Conservation (phyloP, 805 yeast genomes). For the Spathaspora gorwiae region DNA sequence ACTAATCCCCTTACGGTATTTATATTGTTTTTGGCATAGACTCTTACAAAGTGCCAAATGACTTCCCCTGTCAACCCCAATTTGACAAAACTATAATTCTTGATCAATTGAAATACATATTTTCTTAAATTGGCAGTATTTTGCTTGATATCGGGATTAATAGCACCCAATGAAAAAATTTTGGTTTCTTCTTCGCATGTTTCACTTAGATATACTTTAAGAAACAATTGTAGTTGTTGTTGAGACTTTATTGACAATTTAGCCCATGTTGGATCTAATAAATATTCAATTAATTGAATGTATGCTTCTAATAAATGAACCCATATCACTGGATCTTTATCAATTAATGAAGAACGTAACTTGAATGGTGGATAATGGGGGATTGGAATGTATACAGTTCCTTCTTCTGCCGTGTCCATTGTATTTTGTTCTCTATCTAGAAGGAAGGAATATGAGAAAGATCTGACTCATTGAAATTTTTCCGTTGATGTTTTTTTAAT, state of each 20-base stretch:
- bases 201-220: constrained; percentile 56
- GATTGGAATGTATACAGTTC: constrained; percentile 43
- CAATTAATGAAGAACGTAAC: constrained; percentile 70
- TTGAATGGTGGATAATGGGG: constrained; percentile 73
- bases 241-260: constrained; percentile 49
- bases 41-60: constrained; percentile 59
- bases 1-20: constrained; percentile 47
- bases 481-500: not conserved
- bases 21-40: constrained; percentile 46
- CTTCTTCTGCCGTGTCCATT: constrained; percentile 1
- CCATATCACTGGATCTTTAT: constrained; percentile 83
- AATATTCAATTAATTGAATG: constrained; percentile 46
- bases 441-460: not conserved
- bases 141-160: constrained; percentile 60
- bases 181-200: constrained; percentile 56
- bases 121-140: constrained; percentile 48
- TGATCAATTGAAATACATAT: constrained; percentile 48
- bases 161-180: constrained; percentile 65
- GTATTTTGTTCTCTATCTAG: not conserved
- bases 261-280: constrained; percentile 34
- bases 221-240: constrained; percentile 54
- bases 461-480: constrained; percentile 1
- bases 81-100: constrained; percentile 46
- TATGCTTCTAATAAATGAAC: constrained; percentile 65
- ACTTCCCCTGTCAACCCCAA: constrained; percentile 56